Base-by-base conservation (phyloP, 2,329 filamentous ascomycete genomes). In the Alternaria alternata region DNA sequence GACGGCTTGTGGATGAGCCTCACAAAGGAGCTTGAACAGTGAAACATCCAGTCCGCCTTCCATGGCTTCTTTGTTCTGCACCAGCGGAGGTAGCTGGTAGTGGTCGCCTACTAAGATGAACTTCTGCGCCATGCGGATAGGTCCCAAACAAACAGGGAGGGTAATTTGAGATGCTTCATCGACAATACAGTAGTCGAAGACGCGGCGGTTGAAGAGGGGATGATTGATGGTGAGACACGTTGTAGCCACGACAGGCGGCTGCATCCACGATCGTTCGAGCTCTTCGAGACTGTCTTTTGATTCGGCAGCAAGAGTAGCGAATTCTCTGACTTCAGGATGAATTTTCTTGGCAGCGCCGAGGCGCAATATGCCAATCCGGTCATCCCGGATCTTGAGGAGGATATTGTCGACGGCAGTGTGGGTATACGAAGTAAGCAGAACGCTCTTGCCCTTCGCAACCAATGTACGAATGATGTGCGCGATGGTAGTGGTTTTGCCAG, bases 401-500 rank as follows among this genome's bases (percentile, higher is more conserved):
- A 99, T 99, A 67, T 99, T 99, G 86, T 99, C 95, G 3, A 99
- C 95, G 3, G 95, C 95, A 1, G 94, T 97, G 75, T 99, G 95
- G 0, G 95, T 99, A 77, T 98, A 98, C 0, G 94, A 97, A 0
- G 95, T 96, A 41, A 99, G 82, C 7, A 99, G 83, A 14, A 99
- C 93, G 57, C 91, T 96, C 80, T 98, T 98, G 11, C 93, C 91
- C 76, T 96, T 92, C 0, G 90, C 88, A 5, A 95, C 90, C 30
- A 99, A 84, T 1, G 94, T 92, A 44, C 92, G 89, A 71, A 99
- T 98, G 68, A 99, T 97, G 75, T 98, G 94, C 5, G 94, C 93
- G 72, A 99, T 98, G 0, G 95, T 99, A 0, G 95, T 99, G 3
- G 95, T 99, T 79, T 99, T 99, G 59, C 95, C 95, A 0, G 95